Base-by-base conservation (phyloP, 805 yeast species). In the Ogataea sp. region DNA sequence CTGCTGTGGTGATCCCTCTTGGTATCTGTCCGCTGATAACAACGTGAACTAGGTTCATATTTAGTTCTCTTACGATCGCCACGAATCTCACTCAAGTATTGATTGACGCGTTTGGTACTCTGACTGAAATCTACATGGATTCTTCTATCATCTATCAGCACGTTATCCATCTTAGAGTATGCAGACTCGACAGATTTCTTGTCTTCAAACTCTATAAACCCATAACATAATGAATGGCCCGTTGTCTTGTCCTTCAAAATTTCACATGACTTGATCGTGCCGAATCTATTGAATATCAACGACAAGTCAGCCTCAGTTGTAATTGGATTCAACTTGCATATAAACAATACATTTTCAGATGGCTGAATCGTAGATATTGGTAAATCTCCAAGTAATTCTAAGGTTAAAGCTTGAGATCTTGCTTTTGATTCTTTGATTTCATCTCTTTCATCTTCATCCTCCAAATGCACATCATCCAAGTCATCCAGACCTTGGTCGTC, bases 121-220 rank as follows among this genome's bases (percentile, higher is more conserved):
- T 80, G 88, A 43, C 80, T 71, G 61, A 80, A 80, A 53, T 80
- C 87, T 32, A 80, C 83, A 43, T 75, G 75, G 18, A 81, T 71
- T 39, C 82, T 62, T 32, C 71, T 53, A 40, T 80, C 87, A 51
- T 80, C 88, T 29, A 80, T 76, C 34, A 79, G 50, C 3, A 75
- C 80, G 14, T 71, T 72, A 31, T 78, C 75, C 77, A 80, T 73
- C 50, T 73, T 75, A 40, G 64, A 55, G 51, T 77, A 80, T 0
- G 87, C 87, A n/a, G 50, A 45, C 44, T 81, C 86, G 37, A 83
- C 80, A 28, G 67, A 65, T 31, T 61, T 58, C 42, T 63, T 62
- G 1, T 58, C 51, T 18, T 62, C 66, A 50, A 61, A 80, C 48
- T 79, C 83, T 24, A 81, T 71, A 44, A 81, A 81, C 3, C 79